Conservation (phyloP, 2,329 filamentous ascomycete genomes). For the Pseudocercospora eumusae region DNA sequence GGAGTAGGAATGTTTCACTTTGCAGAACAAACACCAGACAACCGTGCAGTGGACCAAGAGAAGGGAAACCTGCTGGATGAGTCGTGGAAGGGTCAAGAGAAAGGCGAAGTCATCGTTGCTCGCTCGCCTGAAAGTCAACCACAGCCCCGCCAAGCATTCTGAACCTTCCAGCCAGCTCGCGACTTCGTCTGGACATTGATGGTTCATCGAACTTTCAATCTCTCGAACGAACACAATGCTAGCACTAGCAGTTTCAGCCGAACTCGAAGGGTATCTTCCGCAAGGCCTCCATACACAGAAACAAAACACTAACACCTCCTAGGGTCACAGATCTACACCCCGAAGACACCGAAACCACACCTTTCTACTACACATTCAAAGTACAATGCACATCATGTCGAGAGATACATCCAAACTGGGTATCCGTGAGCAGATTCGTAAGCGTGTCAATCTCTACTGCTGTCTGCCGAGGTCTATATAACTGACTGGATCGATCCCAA, state of each 20-base stretch:
- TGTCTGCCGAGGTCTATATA: neutral
- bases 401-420: conserved; percentile 82
- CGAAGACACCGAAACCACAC: conserved; percentile 73
- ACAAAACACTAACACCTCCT: conserved; percentile 14
- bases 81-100: neutral
- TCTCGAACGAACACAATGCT: conserved; percentile 56
- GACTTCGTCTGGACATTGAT: conserved; percentile 18
- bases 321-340: conserved; percentile 91
- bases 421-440: conserved; percentile 87
- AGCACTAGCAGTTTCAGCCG: conserved; percentile 66
- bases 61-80: neutral
- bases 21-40: neutral
- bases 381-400: conserved; percentile 98
- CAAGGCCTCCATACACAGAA: neutral
- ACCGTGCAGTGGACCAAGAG: neutral
- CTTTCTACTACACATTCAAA: conserved; percentile 97
- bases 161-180: neutral
- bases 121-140: neutral
- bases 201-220: conserved; percentile 10
- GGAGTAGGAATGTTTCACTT: neutral
- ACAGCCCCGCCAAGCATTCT: conserved; percentile 7
- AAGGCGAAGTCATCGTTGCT: neutral
- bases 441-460: conserved; percentile 37
- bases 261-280: conserved; percentile 64
- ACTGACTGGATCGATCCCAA: conserved; percentile 13